phyloP scores from a whole-genome alignment of 768 basidiomycete genomes.

The Cystobasidium onofrii region DNA sequence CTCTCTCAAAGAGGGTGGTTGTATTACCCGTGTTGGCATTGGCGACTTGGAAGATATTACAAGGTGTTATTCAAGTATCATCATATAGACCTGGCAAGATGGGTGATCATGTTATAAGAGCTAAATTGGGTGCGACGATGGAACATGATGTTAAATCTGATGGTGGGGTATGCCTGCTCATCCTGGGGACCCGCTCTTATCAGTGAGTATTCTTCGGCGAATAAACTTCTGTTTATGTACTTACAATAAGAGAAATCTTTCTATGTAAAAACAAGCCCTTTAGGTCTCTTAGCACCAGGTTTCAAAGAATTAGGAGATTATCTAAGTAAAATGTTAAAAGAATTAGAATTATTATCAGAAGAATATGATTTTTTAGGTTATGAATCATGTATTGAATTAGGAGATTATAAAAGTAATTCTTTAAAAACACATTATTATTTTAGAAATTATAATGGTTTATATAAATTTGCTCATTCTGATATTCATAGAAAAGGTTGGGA shows the following conservation, averaged over 20 bases:
- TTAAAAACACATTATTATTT: not conserved
- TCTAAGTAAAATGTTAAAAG: not conserved
- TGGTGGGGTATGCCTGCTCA: not conserved
- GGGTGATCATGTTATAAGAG: not conserved
- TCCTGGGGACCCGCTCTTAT: slow-evolving; percentile 2
- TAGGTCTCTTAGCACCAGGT: not conserved
- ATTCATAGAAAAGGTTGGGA: slow-evolving; percentile 5
- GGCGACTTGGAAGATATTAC: not conserved
- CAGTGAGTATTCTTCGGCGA: no score
- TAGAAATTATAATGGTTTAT: not conserved
- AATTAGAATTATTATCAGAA: not conserved
- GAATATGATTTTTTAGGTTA: not conserved
- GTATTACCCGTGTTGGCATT: not conserved
- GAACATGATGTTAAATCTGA: slow-evolving; percentile 1
- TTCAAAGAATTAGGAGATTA: not conserved
- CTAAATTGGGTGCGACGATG: not conserved
- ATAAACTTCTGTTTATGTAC: no score
- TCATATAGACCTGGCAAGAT: not conserved
- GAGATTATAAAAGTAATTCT: not conserved
- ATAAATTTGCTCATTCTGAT: slow-evolving; percentile 12
- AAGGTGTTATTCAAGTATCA: not conserved
- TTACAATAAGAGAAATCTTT: not conserved
- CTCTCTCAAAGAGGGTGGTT: not conserved
- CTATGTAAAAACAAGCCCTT: not conserved
- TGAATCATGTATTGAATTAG: not conserved